Base-by-base conservation (phyloP, 257 asterid species). In the Ehretia macrophylla region DNA sequence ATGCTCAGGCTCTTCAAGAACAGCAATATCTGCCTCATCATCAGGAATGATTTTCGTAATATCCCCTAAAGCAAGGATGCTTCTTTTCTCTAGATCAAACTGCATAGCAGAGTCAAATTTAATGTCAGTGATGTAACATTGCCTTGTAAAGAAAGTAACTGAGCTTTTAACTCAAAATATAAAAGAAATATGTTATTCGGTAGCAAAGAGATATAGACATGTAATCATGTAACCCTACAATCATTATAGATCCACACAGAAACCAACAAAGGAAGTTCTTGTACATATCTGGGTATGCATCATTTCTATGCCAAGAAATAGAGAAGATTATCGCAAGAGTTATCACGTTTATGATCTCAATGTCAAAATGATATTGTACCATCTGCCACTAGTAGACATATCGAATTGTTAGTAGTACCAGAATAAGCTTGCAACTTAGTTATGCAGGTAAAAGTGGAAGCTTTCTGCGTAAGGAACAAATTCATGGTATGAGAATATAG, bases 1-100 rank as follows among this genome's bases (percentile, higher is more conserved):
- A 78, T 93, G 99, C 85, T 93, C 99, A 1, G 99, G 97, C 77
- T 93, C 99, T 84, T 93, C 99, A 17, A 93, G 94, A 44, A 93
- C 95, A 42, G 97, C 97, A 71, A 93, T 78, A 79, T 93, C 96
- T 61, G 96, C 94, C 63, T 89, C 97, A 6, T 81, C 92, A 64
- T 93, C 96, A 10, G 96, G 96, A 70, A 93, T 89, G 23, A 82
- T 79, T 71, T 79, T 86, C 51, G 99, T 89, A 44, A 93, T 83
- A 75, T 93, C 99, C 50, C 97, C 99, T 60, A 85, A 62, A 51
- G 92, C 99, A 72, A 93, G 80, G 71, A 93, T 93, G 78, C 99
- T 93, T 83, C 95, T 85, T 72, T 89, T 89, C 64, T 75, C 83
- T 39, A 77, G 19, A 68, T 94, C 90, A 75, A 89, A 93, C 99